phyloP scores from a whole-genome alignment of 805 yeast species.

The Kodamaea lidongshanica region DNA sequence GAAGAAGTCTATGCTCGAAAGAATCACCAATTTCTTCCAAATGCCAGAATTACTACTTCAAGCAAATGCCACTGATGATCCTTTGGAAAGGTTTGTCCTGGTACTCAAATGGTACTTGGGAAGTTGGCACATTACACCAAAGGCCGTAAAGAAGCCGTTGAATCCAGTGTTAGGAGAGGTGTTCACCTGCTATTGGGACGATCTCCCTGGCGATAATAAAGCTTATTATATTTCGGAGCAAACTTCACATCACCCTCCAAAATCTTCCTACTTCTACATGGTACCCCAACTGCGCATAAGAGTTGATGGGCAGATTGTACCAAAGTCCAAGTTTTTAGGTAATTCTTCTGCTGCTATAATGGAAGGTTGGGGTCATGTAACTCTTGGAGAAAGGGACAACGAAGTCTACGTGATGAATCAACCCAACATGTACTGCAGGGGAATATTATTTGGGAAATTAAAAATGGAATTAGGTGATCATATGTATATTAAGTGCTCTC shows the following conservation, averaged over 20 bases:
- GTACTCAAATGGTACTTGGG: slow-evolving; percentile 87
- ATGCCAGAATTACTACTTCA: slow-evolving; percentile 69
- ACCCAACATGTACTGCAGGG: slow-evolving; percentile 93
- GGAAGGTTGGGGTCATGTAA: slow-evolving; percentile 80
- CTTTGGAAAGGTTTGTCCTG: slow-evolving; percentile 60
- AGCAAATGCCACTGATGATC: slow-evolving; percentile 58
- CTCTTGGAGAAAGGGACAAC: slow-evolving; percentile 55
- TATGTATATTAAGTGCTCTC: slow-evolving; percentile 63
- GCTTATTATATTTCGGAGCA: slow-evolving; percentile 91
- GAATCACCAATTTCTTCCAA: slow-evolving; percentile 82
- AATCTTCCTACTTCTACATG: slow-evolving; percentile 85
- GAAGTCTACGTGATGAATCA: slow-evolving; percentile 84
- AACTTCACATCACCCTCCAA: slow-evolving; percentile 98
- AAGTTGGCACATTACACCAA: slow-evolving; percentile 98
- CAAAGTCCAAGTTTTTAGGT: slow-evolving; percentile 84
- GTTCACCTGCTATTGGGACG: slow-evolving; percentile 89
- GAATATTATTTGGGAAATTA: slow-evolving; percentile 84
- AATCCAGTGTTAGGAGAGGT: slow-evolving; percentile 93
- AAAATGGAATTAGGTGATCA: slow-evolving; percentile 91
- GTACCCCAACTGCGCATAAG: slow-evolving; percentile 76
- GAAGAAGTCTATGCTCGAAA: slow-evolving; percentile 91
- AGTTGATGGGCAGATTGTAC: slow-evolving; percentile 84
- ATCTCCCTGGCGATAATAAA: slow-evolving; percentile 55
- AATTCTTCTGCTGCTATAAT: slow-evolving; percentile 95
- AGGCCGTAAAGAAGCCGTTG: slow-evolving; percentile 95